Evolutionary conservation across 2,329 filamentous ascomycete species (phyloP), one percentile per base, ranked within the genome.

Genomic region (Colletotrichum melonis): DNA sequence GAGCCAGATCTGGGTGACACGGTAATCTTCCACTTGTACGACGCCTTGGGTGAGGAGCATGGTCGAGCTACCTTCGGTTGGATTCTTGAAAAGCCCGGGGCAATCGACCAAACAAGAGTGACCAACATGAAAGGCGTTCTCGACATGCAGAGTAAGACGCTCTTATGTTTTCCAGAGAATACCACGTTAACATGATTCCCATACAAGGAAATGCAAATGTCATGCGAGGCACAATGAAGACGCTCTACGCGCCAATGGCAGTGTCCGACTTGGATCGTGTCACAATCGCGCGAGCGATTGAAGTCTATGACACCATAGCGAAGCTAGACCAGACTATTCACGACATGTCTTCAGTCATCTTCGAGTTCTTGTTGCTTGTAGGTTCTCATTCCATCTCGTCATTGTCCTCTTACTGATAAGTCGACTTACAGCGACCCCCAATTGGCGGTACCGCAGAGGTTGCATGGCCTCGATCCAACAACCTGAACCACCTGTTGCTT

Each of bases 81-180:
- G 68, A 24, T 65, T 9, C 63, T 71, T 11, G 24, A 71, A 9
- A 71, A 60, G 46, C 63, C 68, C 5, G 68, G 68, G 1, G 68
- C 32, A 3, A 67, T 71, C 5, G 68, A 67, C 9, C 68, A 56
- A 12, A 67, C 68, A n/a, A 65, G 63, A 6, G 56, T 71, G 3
- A 71, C 63, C 8, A 71, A 71, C 56, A 70, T 70, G 67, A 71
- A 71, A 26, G 68, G 63, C 5, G 24, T 67, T 9, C 55, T 71
- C 9, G 35, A 49, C 26, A 71, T 67, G 63, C 68, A 71, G 22
- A 26, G 68, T 67, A 46, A 24, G 38, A 55, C 38, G n/a, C 22
- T 2, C 1, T 19, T 4, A 5, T 19, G 12, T 16, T 5, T 19
- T 22, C 38, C 12, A 46, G 2, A 46, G n/a, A 6, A 19, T 2